Conservation (phyloP, 2,329 filamentous ascomycete species). For the Chaetomiaceae sp. region DNA sequence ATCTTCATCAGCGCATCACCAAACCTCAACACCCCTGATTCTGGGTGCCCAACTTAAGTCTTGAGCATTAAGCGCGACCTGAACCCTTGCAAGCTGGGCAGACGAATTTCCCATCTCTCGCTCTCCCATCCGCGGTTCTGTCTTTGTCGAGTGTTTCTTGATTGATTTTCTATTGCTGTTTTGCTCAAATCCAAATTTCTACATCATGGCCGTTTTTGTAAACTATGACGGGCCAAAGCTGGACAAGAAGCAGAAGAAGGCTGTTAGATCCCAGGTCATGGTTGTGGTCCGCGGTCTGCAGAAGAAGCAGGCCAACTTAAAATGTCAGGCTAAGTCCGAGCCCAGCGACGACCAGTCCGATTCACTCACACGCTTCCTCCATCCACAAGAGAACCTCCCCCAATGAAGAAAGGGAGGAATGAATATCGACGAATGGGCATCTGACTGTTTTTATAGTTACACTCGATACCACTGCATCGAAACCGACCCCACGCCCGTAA, state of each 20-base stretch:
- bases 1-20: no score
- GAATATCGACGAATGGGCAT: not conserved
- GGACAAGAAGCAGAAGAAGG: constrained; percentile 2
- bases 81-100: no score
- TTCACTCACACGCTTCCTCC: no score
- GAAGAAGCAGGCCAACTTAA: not conserved
- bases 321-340: not conserved
- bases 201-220: not conserved
- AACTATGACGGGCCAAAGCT: constrained; percentile 1
- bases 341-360: no score
- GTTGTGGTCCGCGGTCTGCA: not conserved
- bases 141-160: no score
- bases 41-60: no score
- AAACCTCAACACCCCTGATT: no score
- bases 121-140: no score
- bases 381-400: not conserved
- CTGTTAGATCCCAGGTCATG: not conserved
- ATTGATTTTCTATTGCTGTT: no score
- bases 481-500: not conserved
- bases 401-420: not conserved
- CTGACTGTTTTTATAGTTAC: not conserved
- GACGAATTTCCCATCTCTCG: no score
- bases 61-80: no score
- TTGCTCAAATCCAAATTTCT: not conserved
- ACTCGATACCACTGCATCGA: not conserved